These are phyloP conservation scores for Stentor coeruleus DNA, from an alignment of 73 alveolate genomes.

Conservation along the genomic window DNA sequence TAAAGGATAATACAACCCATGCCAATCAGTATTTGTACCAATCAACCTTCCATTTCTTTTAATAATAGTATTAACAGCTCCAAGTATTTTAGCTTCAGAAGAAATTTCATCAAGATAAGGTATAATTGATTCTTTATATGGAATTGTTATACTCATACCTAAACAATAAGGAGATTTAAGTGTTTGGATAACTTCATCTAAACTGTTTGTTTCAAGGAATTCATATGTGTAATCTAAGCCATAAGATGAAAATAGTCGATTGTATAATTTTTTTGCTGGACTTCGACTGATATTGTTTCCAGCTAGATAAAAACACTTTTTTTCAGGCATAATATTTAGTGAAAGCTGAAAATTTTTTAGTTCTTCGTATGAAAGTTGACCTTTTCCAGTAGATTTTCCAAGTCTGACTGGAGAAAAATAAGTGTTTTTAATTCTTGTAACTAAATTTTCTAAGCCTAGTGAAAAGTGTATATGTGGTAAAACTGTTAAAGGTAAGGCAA, in stretches of 20 bases:
- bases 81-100: conserved; percentile 22
- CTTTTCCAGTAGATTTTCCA: neutral
- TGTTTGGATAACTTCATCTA: conserved; percentile 13
- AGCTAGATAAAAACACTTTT: neutral
- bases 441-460: neutral
- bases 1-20: conserved; percentile 21
- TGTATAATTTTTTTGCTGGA: conserved; percentile 30
- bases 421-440: neutral
- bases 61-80: conserved; percentile 26
- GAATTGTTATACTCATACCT: conserved; percentile 38
- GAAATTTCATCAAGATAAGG: conserved; percentile 10
- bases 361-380: conserved; percentile 11
- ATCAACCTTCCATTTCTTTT: conserved; percentile 12
- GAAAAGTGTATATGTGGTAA: neutral
- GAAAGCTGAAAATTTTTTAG: neutral
- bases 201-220: neutral
- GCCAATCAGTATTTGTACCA: conserved; percentile 38
- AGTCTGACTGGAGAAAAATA: neutral
- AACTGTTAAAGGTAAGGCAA: neutral
- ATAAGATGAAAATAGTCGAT: conserved; percentile 15
- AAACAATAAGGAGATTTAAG: neutral
- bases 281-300: conserved; percentile 24
- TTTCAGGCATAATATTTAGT: neutral
- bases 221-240: neutral
- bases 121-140: conserved; percentile 25